Evolutionary conservation across 108 stramenopile species (phyloP).

Genomic region (Cyclotella choctawhatcheeana): DNA sequence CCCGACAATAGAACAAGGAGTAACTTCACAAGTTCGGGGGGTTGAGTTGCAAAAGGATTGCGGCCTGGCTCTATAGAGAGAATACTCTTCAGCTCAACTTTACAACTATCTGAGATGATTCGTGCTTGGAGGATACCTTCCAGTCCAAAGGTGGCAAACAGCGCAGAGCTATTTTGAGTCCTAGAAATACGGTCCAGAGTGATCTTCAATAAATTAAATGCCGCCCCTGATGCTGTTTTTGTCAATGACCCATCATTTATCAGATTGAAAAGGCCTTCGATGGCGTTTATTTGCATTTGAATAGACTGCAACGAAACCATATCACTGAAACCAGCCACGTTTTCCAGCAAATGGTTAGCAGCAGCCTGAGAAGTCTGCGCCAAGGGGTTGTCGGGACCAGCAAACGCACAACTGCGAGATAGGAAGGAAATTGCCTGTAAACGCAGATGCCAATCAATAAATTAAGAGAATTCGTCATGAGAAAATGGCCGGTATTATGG

Average conservation of each 20-base stretch:
- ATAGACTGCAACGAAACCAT: constrained; percentile 32
- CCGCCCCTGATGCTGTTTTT: constrained; percentile 1
- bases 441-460: not conserved
- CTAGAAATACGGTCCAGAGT: constrained; percentile 8
- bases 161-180: not conserved
- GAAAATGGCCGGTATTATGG: not conserved
- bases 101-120: constrained; percentile 22
- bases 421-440: constrained; percentile 44
- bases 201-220: constrained; percentile 15
- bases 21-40: constrained; percentile 3
- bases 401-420: constrained; percentile 37
- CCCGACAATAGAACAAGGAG: constrained; percentile 10
- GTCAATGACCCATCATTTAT: not conserved
- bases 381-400: constrained; percentile 38
- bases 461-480: not conserved
- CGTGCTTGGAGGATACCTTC: constrained; percentile 11
- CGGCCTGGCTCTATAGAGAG: not conserved
- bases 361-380: constrained; percentile 52
- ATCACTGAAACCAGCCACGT: constrained; percentile 44
- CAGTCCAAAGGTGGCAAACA: constrained; percentile 25
- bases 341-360: constrained; percentile 58
- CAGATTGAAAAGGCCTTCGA: constrained; percentile 12
- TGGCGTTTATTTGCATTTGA: constrained; percentile 21
- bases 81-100: constrained; percentile 22
- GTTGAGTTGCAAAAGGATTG: not conserved